Base-by-base conservation (phyloP, 2,329 filamentous ascomycete genomes). In the Fusarium sp. region DNA sequence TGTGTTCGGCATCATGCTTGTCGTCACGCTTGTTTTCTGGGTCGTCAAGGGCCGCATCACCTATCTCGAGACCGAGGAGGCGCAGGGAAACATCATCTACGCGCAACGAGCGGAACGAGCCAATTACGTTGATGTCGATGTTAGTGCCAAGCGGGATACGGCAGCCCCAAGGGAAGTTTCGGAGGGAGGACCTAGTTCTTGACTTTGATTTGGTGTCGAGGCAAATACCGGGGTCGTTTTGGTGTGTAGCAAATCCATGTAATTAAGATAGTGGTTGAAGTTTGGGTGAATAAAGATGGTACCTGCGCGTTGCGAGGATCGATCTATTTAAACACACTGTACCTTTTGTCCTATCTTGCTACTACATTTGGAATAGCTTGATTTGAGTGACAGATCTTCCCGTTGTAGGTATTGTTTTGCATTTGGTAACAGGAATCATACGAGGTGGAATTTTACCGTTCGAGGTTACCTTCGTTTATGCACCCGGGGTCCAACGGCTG, bases 1-100 rank as follows among this genome's bases (percentile, higher is more conserved):
- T 1, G 84, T 87, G 1, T 87, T 87, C 67, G 85, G 83, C 2
- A 79, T 86, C 22, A 85, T 87, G 84, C 65, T 87, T 51, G 76
- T 85, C 4, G 77, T 86, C 9, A 78, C 83, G 0, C 39, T 85
- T 2, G 78, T 74, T 0, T 87, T 86, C 62, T 87, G 84, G 84
- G 75, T 85, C 37, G 51, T 84, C 39, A 79, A 81, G 68, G 85
- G 84, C 2, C 78, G 78, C 6, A 70, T 73, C 23, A 80, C 46
- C 74, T 82, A 76, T 67, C 61, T 75, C 41, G 70, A 74, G 58
- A 73, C 72, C 0, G 72, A 74, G 51, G 72, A 74, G 52, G 72
- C 72, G 6, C 72, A 71, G 23, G 72, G 72, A 4, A 67, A 72
- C 2, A 59, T 74, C 27, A 71, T 71, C 37, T 70, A 74, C 39